A percentile compares a stretch with the other conserved stretches of the same genome.
phyloP scores from a whole-genome alignment of 148 eudicot genomes.

The Bassia scoparia region DNA sequence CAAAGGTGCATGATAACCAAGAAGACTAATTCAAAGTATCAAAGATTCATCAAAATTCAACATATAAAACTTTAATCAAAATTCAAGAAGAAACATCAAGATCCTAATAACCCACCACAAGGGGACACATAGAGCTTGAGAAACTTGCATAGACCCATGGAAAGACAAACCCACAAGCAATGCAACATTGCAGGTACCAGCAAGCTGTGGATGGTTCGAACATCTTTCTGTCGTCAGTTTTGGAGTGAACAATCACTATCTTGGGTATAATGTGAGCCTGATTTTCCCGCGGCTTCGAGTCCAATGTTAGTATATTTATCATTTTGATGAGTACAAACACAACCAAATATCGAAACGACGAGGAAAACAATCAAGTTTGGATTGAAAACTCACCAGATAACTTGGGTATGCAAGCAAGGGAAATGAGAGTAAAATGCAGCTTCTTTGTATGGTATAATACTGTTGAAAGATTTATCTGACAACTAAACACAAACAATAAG shows the following conservation, averaged over 20 bases:
- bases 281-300: conserved; percentile 64
- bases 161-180: conserved; percentile 53
- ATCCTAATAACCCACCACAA: conserved; percentile 42
- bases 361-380: not conserved
- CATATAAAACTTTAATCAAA: too few species aligned
- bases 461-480: conserved; percentile 48
- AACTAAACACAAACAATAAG: conserved; percentile 32
- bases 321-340: not conserved
- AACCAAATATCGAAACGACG: not conserved
- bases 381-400: conserved; percentile 47
- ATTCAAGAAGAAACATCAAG: not conserved
- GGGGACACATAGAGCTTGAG: conserved; percentile 71
- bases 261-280: conserved; percentile 66
- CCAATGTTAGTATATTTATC: conserved; percentile 38
- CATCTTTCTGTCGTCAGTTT: conserved; percentile 50
- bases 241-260: conserved; percentile 52
- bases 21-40: not conserved
- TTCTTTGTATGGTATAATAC: conserved; percentile 36
- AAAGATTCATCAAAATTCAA: not conserved
- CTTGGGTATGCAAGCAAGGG: conserved; percentile 71
- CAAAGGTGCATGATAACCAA: not conserved
- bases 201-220: conserved; percentile 63
- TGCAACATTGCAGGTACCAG: conserved; percentile 70
- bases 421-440: conserved; percentile 59
- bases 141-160: conserved; percentile 61